Evolutionary conservation across 1,139 yeast species (phyloP), one percentile per base, ranked within the genome.

Genomic region (Suhomyces anneliseae): DNA sequence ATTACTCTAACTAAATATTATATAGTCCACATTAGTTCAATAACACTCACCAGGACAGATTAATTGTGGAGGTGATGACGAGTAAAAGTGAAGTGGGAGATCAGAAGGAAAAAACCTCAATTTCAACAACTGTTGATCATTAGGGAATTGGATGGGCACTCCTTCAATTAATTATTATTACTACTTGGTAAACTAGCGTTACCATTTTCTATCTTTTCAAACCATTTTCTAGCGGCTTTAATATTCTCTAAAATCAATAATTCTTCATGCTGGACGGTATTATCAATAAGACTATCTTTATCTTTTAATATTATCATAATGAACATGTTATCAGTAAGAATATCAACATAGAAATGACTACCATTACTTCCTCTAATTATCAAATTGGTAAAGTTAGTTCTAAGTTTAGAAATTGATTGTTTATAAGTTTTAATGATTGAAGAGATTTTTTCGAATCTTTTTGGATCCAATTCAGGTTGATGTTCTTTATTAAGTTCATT

Each of bases 401-500:
- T 81, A 62, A 93, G 76, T 65, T 90, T 90, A 43, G 90, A 84
- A 45, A 95, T 90, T 52, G 96, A 87, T 67, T 93, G 97, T 61
- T 93, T 92, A 68, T 89, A 93, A 11, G 96, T 90, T 61, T 93
- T 93, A 74, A 93, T 90, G 49, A 92, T 90, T 64, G 90, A 92
- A 35, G 96, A 87, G 32, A 93, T 90, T 65, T 92, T 92, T 62
- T 93, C 99, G 61, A 92, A 93, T 56, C 98, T 74, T 60, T 92
- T 90, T 4, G 98, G 97, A 62, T 90, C 98, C 51, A 83, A 68
- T 39, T 61, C 64, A 5, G 42, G 40, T 33, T 48, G 51, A 37
- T 36, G 40, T 8, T 41, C 42, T 27, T 45, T 44, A 24, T 44
- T 44, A 24, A 44, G 38, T 38, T 47, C 46, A 11, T 48, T 41